Evolutionary conservation across 148 eudicot genomes (phyloP).

Genomic region (Chenopodium suecicum): DNA sequence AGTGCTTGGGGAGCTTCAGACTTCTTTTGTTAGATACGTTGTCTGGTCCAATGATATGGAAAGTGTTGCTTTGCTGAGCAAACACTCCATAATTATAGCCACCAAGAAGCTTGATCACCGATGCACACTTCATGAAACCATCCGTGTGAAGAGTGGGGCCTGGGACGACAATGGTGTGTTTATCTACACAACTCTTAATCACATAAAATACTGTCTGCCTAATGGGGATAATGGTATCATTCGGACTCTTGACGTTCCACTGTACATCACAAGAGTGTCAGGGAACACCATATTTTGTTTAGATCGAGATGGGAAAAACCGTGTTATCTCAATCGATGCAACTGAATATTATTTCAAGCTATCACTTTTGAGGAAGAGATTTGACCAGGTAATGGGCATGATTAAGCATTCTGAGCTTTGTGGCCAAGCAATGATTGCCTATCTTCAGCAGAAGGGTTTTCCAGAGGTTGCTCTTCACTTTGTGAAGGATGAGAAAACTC

Average conservation of each 20-base stretch:
- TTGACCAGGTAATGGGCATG: constrained; percentile 93
- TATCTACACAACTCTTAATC: constrained; percentile 84
- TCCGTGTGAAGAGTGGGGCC: constrained; percentile 95
- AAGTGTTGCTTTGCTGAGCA: constrained; percentile 84
- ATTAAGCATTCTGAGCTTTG: constrained; percentile 87
- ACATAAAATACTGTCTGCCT: constrained; percentile 89
- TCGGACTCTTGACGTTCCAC: constrained; percentile 81
- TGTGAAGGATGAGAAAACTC: constrained; percentile 80
- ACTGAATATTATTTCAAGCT: constrained; percentile 86
- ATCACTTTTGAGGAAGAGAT: constrained; percentile 68
- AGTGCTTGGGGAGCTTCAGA: constrained; percentile 79
- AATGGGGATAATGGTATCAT: constrained; percentile 95
- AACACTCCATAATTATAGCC: constrained; percentile 85
- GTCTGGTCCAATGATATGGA: constrained; percentile 98
- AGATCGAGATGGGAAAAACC: constrained; percentile 93
- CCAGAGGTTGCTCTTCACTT: constrained; percentile 98
- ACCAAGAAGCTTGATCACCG: constrained; percentile 85
- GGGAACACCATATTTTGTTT: constrained; percentile 78
- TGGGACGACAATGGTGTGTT: constrained; percentile 97
- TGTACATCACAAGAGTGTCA: constrained; percentile 74
- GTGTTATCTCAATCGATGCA: constrained; percentile 67
- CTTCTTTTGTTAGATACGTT: constrained; percentile 77
- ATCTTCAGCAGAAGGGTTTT: constrained; percentile 97
- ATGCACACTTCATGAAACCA: constrained; percentile 96
- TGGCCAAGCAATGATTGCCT: constrained; percentile 98